phyloP scores from a whole-genome alignment of 257 asterid genomes.

The Cruciata laevipes region DNA sequence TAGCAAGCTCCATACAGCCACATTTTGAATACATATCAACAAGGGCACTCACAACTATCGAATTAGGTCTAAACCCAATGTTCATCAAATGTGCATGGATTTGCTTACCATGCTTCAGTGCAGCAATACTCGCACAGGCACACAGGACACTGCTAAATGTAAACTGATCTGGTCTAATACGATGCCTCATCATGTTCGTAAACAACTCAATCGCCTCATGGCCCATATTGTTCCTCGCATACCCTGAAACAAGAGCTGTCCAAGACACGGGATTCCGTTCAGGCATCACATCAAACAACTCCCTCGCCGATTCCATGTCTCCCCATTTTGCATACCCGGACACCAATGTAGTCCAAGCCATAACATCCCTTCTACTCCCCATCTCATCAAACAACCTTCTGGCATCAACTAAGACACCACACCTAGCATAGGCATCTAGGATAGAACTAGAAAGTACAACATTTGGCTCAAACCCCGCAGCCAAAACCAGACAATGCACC shows the following conservation, averaged over 20 bases:
- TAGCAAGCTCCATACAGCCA: slow-evolving; percentile 42
- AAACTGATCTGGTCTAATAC: slow-evolving; percentile 54
- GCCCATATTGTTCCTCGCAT: slow-evolving; percentile 43
- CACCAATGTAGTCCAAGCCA: slow-evolving; percentile 75
- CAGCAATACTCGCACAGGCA: slow-evolving; percentile 54
- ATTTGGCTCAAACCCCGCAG: slow-evolving; percentile 54
- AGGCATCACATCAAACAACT: slow-evolving; percentile 49
- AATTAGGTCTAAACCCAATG: slow-evolving; percentile 43
- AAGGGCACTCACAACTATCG: slow-evolving; percentile 50
- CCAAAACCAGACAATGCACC: slow-evolving; percentile 58
- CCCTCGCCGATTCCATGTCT: slow-evolving; percentile 51
- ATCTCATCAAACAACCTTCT: slow-evolving; percentile 60
- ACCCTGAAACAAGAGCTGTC: slow-evolving; percentile 64
- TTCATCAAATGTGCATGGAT: slow-evolving; percentile 51
- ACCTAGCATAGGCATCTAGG: slow-evolving; percentile 60
- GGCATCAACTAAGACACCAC: slow-evolving; percentile 54
- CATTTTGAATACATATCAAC: slow-evolving; percentile 74
- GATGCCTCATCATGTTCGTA: slow-evolving; percentile 33
- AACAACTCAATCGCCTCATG: slow-evolving; percentile 40
- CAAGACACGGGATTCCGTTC: slow-evolving; percentile 57
- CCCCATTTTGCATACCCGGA: slow-evolving; percentile 58
- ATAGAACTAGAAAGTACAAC: slow-evolving; percentile 55
- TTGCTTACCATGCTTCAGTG: slow-evolving; percentile 47
- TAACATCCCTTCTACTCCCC: slow-evolving; percentile 43
- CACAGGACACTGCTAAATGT: slow-evolving; percentile 49